Base-by-base conservation (phyloP, 2,329 filamentous ascomycete species). In the Penicillium sp. region DNA sequence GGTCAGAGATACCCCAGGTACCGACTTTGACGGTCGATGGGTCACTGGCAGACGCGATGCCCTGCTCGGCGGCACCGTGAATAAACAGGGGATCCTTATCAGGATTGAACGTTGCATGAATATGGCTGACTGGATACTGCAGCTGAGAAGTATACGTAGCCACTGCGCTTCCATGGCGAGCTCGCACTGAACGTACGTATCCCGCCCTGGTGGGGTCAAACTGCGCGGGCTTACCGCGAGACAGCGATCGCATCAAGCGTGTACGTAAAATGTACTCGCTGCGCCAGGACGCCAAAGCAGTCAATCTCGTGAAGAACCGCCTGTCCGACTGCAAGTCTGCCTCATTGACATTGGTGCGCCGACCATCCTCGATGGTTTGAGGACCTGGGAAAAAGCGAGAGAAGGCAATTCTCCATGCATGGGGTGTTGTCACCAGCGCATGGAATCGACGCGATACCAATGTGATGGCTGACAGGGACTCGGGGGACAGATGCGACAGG, bases 221-320 rank as follows among this genome's bases (percentile, higher is more conserved):
- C 76, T 54, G 67, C 9, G 72, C 67, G 36, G 93, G 91, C 68
- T 92, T 96, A 47, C 93, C 94, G 55, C 90, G 86, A 44, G 83
- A 83, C 53, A 97, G 79, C 57, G 90, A 94, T 42, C 92, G 85
- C 48, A 97, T 77, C 48, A 97, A 82, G 44, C 90, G 84, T 2
- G 92, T 97, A 44, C 94, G 84, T 53, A 96, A 77, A 45, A 97
- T 88, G 67, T 97, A 99, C 72, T 99, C 94, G 73, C 90, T 97
- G 63, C 93, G 85, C 93, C 94, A 97, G 8, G 92, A 94, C n/a
- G 92, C 89, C 57, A 92, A 76, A 3, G 86, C 81, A 9, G 90
- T 95, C 50, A 99, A 81, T 41, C 92, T 86, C 14, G 89, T 85
- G 67, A 97, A 99, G 60, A 85, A 83, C 42, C 92, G 88, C 63